phyloP scores from a whole-genome alignment of 768 basidiomycete species.

The Russula griseocarnosa region DNA sequence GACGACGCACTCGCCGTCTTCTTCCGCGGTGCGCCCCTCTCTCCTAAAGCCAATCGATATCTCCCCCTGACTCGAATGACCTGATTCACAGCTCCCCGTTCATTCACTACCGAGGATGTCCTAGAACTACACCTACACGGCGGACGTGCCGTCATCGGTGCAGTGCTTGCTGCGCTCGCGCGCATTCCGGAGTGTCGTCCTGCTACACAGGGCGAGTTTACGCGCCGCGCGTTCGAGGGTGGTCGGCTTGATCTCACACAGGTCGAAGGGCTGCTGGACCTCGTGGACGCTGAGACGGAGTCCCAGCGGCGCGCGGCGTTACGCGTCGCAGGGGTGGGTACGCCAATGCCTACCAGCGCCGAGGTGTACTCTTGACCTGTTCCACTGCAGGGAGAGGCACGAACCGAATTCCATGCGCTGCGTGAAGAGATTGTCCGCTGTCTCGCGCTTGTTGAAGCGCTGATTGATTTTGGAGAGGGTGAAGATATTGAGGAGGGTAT shows the following conservation, averaged over 20 bases:
- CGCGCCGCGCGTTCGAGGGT: conserved; percentile 72
- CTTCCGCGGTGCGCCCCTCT: conserved; percentile 57
- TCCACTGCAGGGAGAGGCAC: conserved; percentile 53
- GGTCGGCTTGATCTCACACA: conserved; percentile 85
- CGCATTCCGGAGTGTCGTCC: conserved; percentile 62
- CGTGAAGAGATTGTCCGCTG: conserved; percentile 64
- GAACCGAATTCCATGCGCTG: conserved; percentile 58
- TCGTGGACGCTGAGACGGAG: conserved; percentile 88
- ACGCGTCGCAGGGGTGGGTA: conserved; percentile 59
- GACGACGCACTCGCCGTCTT: conserved; percentile 82
- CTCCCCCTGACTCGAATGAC: background rate
- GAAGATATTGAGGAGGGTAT: conserved; percentile 86
- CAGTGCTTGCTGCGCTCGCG: conserved; percentile 62
- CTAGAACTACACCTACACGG: conserved; percentile 87
- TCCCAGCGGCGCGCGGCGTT: conserved; percentile 71
- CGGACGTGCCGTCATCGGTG: conserved; percentile 71
- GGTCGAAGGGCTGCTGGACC: conserved; percentile 82
- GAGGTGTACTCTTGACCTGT: background rate
- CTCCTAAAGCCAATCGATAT: background rate
- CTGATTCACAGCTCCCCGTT: conserved; percentile 55
- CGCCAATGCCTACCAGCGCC: background rate
- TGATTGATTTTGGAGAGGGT: conserved; percentile 92
- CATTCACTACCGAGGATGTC: conserved; percentile 80
- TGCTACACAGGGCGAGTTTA: conserved; percentile 87
- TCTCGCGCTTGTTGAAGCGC: conserved; percentile 76